Evolutionary conservation across 1,284 basidiomycete genomes (phyloP), one percentile per base, ranked within the genome.

Genomic region (Sanguinoderma infundibulare): DNA sequence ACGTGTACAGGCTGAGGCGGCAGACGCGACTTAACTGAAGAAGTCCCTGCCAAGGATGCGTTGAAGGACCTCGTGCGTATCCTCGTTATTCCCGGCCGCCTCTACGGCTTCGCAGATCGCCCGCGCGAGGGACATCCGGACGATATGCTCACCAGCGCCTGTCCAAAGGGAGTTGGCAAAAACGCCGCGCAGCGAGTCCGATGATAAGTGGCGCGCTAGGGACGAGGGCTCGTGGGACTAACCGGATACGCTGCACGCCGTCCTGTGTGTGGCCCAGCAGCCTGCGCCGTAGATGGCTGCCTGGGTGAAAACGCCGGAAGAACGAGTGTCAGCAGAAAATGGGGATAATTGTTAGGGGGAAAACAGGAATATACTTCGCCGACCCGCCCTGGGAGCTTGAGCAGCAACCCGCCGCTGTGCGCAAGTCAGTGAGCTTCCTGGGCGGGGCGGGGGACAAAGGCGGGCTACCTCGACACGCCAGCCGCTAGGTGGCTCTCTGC

Each of bases 221-320:
- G 22, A 28, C 17, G 2, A 47, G 22, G 32, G 35, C 40, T 20
- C 20, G 32, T 9, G 32, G 38, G 17, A 60, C 65, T 30, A 34
- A 85, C 90, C 90, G 54, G 90, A 91, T 38, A 92, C 79, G 62
- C 90, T 92, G 65, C 87, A 91, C 26, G 88, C 86, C 64, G 87
- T 66, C 12, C 68, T 58, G 15, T 55, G 57, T 17, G 58, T 42
- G 0, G 88, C 89, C 89, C 89, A 92, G 61, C 89, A 91, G 34
- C 90, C 90, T 15, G 87, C 83, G 30, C 89, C 86, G 65, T 82
- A 89, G 6, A 82, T 69, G 0, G 85, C 84, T 17, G 87, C 88
- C 86, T 87, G 72, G 36, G 40, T 24, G 39, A 12, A 38, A 22
- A 14, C 3, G 22, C 10, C 22, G 30, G 46, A 20, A 8, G 24